Percentiles rank a stretch among this genome's conserved stretches.
Conservation (phyloP, 345 rosid genomes). For the Rhizophora mangle region DNA sequence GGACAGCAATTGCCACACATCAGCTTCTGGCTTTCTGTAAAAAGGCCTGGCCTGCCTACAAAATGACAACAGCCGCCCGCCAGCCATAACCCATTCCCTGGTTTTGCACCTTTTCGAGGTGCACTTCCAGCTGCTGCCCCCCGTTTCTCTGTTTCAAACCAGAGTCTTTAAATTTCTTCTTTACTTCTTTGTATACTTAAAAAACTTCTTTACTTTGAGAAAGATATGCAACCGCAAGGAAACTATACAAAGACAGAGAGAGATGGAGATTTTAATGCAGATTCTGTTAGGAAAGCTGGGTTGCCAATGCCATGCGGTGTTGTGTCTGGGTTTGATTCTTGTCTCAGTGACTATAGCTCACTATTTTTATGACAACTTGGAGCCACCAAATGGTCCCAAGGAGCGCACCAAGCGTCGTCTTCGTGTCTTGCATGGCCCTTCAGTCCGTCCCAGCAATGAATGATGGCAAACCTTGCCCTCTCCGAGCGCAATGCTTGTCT, state of each 20-base stretch:
- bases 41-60: background rate
- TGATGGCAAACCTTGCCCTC: background rate
- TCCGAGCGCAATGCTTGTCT: too few species aligned
- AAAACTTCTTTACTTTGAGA: too few species aligned
- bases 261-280: background rate
- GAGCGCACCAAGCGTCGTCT: slow-evolving; percentile 9
- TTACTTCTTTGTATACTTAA: background rate
- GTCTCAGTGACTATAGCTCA: slow-evolving; percentile 2
- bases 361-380: background rate
- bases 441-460: background rate
- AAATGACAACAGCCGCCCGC: slow-evolving; percentile 17
- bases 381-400: background rate
- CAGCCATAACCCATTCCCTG: background rate
- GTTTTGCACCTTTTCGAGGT: background rate
- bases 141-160: slow-evolving; percentile 2
- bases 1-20: background rate
- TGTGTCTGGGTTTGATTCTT: slow-evolving; percentile 7
- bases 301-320: background rate
- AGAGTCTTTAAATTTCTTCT: background rate
- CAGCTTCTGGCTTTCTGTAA: too few species aligned
- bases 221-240: too few species aligned
- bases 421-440: slow-evolving; percentile 1
- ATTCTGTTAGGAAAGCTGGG: background rate
- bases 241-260: background rate
- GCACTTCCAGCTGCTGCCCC: background rate